Evolutionary conservation across 148 eudicot species (phyloP).

Genomic region (Heliamphora exappendiculata): DNA sequence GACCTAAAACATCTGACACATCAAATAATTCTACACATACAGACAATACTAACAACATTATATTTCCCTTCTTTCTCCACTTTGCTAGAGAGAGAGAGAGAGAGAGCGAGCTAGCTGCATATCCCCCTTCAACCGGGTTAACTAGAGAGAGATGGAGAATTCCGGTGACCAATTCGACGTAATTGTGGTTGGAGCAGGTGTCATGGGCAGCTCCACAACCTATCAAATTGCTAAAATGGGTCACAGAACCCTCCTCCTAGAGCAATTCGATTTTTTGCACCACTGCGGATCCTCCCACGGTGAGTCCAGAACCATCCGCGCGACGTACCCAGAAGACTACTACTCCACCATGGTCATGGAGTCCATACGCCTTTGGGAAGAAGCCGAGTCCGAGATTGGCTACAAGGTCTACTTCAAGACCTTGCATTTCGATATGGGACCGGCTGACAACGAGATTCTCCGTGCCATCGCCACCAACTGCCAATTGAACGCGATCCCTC

Average conservation of each 20-base stretch:
- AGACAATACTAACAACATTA: too few species aligned
- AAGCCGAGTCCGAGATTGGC: constrained; percentile 58
- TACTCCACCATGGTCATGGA: constrained; percentile 60
- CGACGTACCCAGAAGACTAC: constrained; percentile 78
- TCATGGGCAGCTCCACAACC: constrained; percentile 82
- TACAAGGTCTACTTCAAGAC: constrained; percentile 61
- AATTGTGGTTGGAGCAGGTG: constrained; percentile 78
- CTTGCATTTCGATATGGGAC: constrained; percentile 66
- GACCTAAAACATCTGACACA: too few species aligned
- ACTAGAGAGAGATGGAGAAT: constrained; percentile 21
- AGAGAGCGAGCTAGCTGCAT: too few species aligned
- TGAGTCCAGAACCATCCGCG: constrained; percentile 78
- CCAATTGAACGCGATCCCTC: constrained; percentile 23
- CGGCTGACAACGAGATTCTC: constrained; percentile 25
- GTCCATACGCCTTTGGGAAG: constrained; percentile 47
- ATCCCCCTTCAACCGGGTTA: too few species aligned
- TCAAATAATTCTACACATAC: too few species aligned
- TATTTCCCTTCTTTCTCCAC: too few species aligned
- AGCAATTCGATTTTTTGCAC: constrained; percentile 88
- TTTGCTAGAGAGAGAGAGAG: too few species aligned
- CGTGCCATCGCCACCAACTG: constrained; percentile 43
- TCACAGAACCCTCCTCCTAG: constrained; percentile 46
- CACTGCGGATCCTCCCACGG: constrained; percentile 94
- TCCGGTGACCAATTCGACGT: constrained; percentile 39
- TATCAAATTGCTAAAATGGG: constrained; percentile 59